Evolutionary conservation across 495 filamentous ascomycete genomes (phyloP), one percentile per base, ranked within the genome.

Genomic region (Pyrenula aspistea): DNA sequence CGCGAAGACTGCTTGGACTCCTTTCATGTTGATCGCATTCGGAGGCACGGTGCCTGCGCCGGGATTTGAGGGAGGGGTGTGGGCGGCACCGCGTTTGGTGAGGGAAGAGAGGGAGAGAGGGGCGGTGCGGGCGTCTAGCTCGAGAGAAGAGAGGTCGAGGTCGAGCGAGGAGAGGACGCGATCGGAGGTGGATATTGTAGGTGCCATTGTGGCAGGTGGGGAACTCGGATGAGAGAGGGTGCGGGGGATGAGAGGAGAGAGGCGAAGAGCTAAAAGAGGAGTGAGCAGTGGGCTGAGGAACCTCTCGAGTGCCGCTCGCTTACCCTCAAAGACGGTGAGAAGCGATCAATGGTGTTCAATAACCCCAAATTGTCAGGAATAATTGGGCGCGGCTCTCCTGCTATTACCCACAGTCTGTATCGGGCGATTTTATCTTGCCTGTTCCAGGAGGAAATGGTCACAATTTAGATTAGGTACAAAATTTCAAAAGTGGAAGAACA

Each of bases 1-100:
- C 10, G 86, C 94, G 63, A 98, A 96, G 2, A 96, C 74, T 4
- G 83, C 83, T 67, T 96, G 83, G 53, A 95, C 76, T 53, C 81
- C 87, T 19, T 82, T 81, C 76, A 92, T 95, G 73, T 93, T 90
- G 73, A 95, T 88, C 53, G 77, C 67, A n/a, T 73, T 63, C 0
- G 89, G 84, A 49, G 76, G 68, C 21, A 86, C 71, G 10, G 81
- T 69, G 57, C 88, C 88, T 12, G 58, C 59, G 22, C 66, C 68
- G 56, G 36, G 54, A 47, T 21, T 56, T 56, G 19, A 10, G 54
- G 54, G 12, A 25, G 55, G 22, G 55, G 22, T 2, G 31, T 52
- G 50, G 50, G 50, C 22, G 50, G n/a, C 8, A 20, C 10, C 50
- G 19, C 50, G 50, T 52, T 52, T 52, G 8, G 50, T 52, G 8